phyloP scores from a whole-genome alignment of 1,284 basidiomycete genomes.

The Ustilago xerochloae region DNA sequence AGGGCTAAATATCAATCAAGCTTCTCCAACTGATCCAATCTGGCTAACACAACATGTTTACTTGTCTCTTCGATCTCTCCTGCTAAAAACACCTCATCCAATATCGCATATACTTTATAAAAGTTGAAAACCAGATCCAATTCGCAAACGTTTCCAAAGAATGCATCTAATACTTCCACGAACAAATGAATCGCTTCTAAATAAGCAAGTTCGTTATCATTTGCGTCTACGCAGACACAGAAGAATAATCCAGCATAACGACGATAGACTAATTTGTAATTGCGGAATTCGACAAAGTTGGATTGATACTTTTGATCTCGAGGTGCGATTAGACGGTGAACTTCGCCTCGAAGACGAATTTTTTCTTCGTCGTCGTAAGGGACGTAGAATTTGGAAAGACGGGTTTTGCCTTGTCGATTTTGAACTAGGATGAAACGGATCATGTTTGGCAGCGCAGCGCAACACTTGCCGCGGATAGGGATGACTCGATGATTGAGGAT shows the following conservation, averaged over 20 bases:
- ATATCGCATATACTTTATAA: constrained; percentile 96
- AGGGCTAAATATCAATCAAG: constrained; percentile 31
- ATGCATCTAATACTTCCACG: constrained; percentile 96
- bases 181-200: constrained; percentile 97
- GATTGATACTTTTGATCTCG: constrained; percentile 98
- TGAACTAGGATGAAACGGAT: constrained; percentile 92
- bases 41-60: constrained; percentile 89
- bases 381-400: constrained; percentile 96
- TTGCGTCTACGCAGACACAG: constrained; percentile 94
- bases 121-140: constrained; percentile 97
- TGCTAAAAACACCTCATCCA: constrained; percentile 98
- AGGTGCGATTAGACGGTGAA: constrained; percentile 94
- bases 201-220: constrained; percentile 97
- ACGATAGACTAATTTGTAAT: constrained; percentile 65
- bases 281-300: constrained; percentile 85
- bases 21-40: constrained; percentile 74
- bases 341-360: constrained; percentile 91
- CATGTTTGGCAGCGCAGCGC: no score
- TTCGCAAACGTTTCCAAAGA: constrained; percentile 98
- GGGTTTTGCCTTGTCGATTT: constrained; percentile 97
- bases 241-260: constrained; percentile 84
- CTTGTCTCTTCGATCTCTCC: constrained; percentile 98
- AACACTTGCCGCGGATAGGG: no score
- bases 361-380: constrained; percentile 73
- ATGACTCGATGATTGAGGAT: no score